Evolutionary conservation across 495 filamentous ascomycete species (phyloP).

Genomic region (Neurospora sp.): DNA sequence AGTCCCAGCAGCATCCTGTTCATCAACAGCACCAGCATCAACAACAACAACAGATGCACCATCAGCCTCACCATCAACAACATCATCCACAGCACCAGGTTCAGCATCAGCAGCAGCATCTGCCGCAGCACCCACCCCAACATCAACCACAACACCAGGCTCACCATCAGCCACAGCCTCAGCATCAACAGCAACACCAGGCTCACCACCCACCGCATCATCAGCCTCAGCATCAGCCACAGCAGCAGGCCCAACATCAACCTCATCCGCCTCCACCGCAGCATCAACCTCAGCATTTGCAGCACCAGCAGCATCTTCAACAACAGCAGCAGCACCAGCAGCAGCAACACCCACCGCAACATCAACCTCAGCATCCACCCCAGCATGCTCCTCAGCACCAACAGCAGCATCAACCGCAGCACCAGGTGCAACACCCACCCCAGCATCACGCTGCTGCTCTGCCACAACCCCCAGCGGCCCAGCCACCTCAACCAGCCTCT

Average conservation of each 20-base stretch:
- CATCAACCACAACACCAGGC: conserved; percentile 1
- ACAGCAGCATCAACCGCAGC: neutral
- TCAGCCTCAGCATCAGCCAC: neutral
- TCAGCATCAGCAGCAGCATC: conserved; percentile 1
- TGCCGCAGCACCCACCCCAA: neutral
- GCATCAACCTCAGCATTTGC: neutral
- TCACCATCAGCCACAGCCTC: conserved; percentile 1
- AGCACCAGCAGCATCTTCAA: conserved; percentile 1
- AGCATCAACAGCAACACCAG: neutral
- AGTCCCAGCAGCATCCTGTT: conserved; percentile 1
- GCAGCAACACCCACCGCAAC: neutral
- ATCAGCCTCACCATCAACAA: conserved; percentile 1
- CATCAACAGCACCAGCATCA: conserved; percentile 1
- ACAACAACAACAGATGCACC: conserved; percentile 1
- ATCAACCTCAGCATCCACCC: conserved; percentile 1
- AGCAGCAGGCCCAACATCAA: conserved; percentile 2
- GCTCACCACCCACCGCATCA: neutral
- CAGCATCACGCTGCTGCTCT: conserved; percentile 1
- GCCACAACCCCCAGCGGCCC: neutral
- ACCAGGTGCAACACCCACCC: conserved; percentile 2
- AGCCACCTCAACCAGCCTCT: neutral
- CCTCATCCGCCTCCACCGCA: conserved; percentile 1
- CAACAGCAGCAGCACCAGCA: neutral
- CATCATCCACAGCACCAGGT: conserved; percentile 3
- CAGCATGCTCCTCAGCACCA: neutral